Percentiles rank a stretch among this genome's conserved stretches.
Evolutionary conservation across 2,329 filamentous ascomycete species (phyloP).

Genomic region (Xylogone sp.): DNA sequence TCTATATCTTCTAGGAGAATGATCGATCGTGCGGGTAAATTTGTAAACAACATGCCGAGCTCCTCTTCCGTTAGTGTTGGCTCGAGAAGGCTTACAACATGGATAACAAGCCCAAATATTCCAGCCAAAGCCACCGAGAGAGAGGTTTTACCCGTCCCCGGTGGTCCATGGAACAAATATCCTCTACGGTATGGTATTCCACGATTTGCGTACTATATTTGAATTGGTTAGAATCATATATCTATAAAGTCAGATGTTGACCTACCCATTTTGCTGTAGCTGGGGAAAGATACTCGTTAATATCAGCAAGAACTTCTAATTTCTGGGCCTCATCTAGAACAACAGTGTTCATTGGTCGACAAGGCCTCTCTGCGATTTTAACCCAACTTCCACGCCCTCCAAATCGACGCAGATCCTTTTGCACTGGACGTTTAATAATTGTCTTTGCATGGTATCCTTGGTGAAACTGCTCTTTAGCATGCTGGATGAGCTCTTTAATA

Average conservation of each 20-base stretch:
- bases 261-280: conserved; percentile 63
- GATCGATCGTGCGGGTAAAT: conserved; percentile 59
- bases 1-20: conserved; percentile 69
- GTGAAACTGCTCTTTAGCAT: conserved; percentile 50
- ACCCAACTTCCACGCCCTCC: conserved; percentile 46
- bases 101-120: conserved; percentile 63
- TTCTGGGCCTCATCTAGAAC: conserved; percentile 68
- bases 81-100: conserved; percentile 58
- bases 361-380: conserved; percentile 58
- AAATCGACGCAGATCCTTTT: conserved; percentile 42
- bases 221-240: too few relatives aligned
- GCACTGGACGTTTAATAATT: conserved; percentile 50
- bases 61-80: conserved; percentile 59
- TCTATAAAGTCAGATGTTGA: too few relatives aligned
- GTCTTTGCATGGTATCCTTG: conserved; percentile 52
- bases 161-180: conserved; percentile 74
- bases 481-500: conserved; percentile 51
- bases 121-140: conserved; percentile 64
- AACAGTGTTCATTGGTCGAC: conserved; percentile 70
- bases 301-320: conserved; percentile 61
- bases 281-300: conserved; percentile 75
- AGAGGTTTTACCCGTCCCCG: too few relatives aligned
- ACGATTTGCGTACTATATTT: conserved; percentile 67
- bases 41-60: conserved; percentile 54
- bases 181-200: conserved; percentile 75